Evolutionary conservation across 2,329 filamentous ascomycete genomes (phyloP), one percentile per base, ranked within the genome.

Genomic region (Ceratocystis diversiconidia): DNA sequence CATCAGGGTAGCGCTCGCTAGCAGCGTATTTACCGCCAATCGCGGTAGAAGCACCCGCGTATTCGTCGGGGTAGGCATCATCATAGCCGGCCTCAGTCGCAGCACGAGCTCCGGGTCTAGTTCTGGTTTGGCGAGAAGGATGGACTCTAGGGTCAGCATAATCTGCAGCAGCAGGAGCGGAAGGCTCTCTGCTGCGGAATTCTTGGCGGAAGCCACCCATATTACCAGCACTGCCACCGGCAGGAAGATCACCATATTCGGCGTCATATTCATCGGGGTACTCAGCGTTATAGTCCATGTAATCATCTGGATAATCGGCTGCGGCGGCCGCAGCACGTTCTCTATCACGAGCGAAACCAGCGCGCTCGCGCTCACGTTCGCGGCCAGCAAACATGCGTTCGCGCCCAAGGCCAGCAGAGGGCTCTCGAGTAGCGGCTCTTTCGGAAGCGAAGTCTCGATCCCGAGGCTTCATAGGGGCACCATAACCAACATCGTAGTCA

Each of bases 401-500:
- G 28, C 65, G 65, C 44, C 61, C 55, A 30, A 62, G 57, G n/a
- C 62, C 50, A 28, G 62, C 57, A 2, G 65, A 67, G 6, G 61
- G 52, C 32, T 67, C 65, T 41, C 65, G 64, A 5, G 64, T 62
- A 43, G 44, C 43, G 10, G 50, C 50, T 46, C 55, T 55, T 59
- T 55, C 55, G 3, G 63, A 55, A 32, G 63, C 48, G 28, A 48
- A 50, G 22, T 65, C 55, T 46, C 44, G 63, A n/a, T 65, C 55
- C 3, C 43, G 63, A 30, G 52, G 1, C 52, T 63, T 65, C 8
- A 55, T 30, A 25, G 61, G 61, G 41, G 61, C 48, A 25, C 59
- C 48, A 65, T 67, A 67, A 22, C 64, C 66, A 30, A 59, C 57
- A 7, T 67, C 63, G 46, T 67, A 64, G 22, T 62, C 64, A 36